Evolutionary conservation across 768 basidiomycete genomes (phyloP), one percentile per base, ranked within the genome.

Genomic region (Lyophyllum semitale): DNA sequence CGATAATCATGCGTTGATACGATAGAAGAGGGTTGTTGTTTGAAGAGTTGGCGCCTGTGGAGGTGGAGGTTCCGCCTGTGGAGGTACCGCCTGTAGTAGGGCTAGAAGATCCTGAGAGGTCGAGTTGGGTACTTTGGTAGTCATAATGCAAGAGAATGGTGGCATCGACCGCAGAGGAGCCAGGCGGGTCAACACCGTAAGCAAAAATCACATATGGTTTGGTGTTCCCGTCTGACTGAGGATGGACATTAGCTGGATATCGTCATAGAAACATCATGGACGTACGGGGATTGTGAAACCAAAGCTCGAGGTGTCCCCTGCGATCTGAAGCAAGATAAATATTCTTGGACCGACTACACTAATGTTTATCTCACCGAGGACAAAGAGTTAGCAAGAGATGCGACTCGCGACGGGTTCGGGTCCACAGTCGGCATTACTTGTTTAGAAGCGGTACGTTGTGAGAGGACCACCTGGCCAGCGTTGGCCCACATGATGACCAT

Each of bases 401-500:
- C 87, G 0, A 71, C 57, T 54, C 84, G 71, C 0, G 83, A 77
- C 15, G 87, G 87, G 55, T 65, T 75, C 6, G 73, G 43, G 51
- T 77, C 83, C 47, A 85, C 77, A 13, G 71, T 78, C 6, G 89
- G 89, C 81, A 82, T 81, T 4, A 75, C 71, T 57, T 86, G 74
- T 6, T 61, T 63, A 1, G 76, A 59, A 0, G 88, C 84, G 27
- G 67, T 70, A n/a, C 88, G 79, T 63, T 91, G 89, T 6, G 86
- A 88, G 22, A 91, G 68, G 12, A 86, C 88, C 54, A 88, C 73
- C 18, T 74, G 67, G 9, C 84, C 84, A 59, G 88, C 83, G 13
- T 88, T 86, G 7, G 80, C 71, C 89, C 88, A 91, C 76, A 84
- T 81, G 27, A 90, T 84, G 55, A 91, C 84, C 87, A 91, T 89